Percentiles rank a stretch among this genome's conserved stretches.
Conservation (phyloP, 2,329 filamentous ascomycete species). For the Xylariaceae sp. region DNA sequence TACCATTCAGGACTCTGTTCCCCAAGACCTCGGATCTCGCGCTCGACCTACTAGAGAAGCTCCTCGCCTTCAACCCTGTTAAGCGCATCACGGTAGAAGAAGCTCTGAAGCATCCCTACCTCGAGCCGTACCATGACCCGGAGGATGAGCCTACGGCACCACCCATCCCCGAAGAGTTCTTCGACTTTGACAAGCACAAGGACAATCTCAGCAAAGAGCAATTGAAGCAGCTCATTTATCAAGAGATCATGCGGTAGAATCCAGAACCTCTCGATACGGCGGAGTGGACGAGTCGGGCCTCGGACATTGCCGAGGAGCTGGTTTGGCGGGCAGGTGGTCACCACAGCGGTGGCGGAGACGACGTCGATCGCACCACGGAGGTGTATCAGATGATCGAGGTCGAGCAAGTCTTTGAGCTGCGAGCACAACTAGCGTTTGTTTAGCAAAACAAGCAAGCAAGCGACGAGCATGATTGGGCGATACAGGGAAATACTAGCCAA, state of each 20-base stretch:
- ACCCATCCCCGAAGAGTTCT: slow-evolving; percentile 98
- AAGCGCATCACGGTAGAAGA: slow-evolving; percentile 99
- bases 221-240: slow-evolving; percentile 94
- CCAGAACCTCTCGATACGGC: not conserved
- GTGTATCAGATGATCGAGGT: slow-evolving; percentile 7
- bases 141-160: slow-evolving; percentile 97
- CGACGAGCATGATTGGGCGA: no score
- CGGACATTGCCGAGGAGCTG: not conserved
- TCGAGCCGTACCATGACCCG: slow-evolving; percentile 98
- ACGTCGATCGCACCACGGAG: not conserved
- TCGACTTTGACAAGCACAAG: slow-evolving; percentile 99
- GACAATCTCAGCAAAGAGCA: slow-evolving; percentile 98
- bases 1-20: slow-evolving; percentile 95
- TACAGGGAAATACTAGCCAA: no score
- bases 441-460: slow-evolving; percentile 13
- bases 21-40: slow-evolving; percentile 99
- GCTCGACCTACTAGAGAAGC: slow-evolving; percentile 90
- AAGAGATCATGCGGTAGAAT: slow-evolving; percentile 82
- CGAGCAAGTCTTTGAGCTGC: slow-evolving; percentile 20
- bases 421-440: slow-evolving; percentile 17
- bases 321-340: slow-evolving; percentile 1
- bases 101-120: slow-evolving; percentile 94
- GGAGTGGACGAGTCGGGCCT: slow-evolving; percentile 8
- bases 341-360: not conserved
- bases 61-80: slow-evolving; percentile 96